phyloP scores from a whole-genome alignment of 179 eudicot species.

The Nepenthes alata region DNA sequence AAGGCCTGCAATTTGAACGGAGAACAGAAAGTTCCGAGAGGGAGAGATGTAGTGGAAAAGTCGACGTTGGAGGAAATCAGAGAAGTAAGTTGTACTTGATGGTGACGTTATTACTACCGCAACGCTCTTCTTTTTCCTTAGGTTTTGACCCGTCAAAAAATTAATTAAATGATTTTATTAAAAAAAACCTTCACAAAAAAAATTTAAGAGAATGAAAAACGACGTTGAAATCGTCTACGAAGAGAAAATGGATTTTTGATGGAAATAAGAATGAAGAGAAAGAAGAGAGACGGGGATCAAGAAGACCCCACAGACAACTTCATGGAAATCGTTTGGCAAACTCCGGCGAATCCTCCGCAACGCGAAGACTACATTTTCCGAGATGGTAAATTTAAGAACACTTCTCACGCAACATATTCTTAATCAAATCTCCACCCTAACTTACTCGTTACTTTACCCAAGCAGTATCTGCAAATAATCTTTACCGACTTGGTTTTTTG shows the following conservation, averaged over 20 bases:
- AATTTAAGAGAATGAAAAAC: too few relatives aligned
- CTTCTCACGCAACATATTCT: neutral
- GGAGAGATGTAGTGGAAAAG: slow-evolving; percentile 8
- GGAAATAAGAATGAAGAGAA: too few relatives aligned
- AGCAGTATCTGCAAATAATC: neutral
- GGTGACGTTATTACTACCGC: slow-evolving; percentile 5
- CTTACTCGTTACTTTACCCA: neutral
- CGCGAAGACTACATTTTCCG: slow-evolving; percentile 69
- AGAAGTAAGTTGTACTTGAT: slow-evolving; percentile 2
- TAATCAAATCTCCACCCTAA: neutral
- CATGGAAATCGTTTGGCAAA: slow-evolving; percentile 93
- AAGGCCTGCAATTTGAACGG: too few relatives aligned
- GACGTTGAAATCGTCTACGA: too few relatives aligned
- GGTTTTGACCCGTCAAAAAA: neutral
- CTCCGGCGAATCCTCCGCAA: slow-evolving; percentile 69
- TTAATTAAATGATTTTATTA: too few relatives aligned
- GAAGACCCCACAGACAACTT: neutral
- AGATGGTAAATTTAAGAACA: slow-evolving; percentile 29
- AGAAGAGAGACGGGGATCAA: too few relatives aligned
- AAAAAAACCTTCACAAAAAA: too few relatives aligned
- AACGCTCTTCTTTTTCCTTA: neutral
- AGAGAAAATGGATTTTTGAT: too few relatives aligned
- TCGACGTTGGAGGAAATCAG: neutral
- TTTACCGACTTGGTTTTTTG: neutral
- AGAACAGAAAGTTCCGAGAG: neutral